Evolutionary conservation across 345 rosid species (phyloP), one percentile per base, ranked within the genome.

Genomic region (Leavenworthia alabamica): DNA sequence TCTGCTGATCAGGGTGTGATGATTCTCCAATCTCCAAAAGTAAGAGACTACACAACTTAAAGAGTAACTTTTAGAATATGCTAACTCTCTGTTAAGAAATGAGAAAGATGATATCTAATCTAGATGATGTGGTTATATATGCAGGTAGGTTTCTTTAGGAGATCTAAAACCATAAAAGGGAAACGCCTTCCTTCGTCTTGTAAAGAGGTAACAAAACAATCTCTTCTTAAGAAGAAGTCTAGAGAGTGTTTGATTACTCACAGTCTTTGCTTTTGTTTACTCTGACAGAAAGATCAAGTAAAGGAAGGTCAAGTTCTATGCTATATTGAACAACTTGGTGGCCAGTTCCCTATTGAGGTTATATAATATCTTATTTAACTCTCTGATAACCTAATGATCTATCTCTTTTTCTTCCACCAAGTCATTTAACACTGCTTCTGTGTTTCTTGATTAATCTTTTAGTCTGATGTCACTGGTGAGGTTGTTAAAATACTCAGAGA

Each of bases 231-330:
- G 28, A 35, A 23, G 33, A 56, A n/a, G n/a, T n/a, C n/a, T n/a
- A 28, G 40, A 56, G 62, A 11, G 53, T 51, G 9, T 29, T 54
- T 56, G 16, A 64, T 50, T 4, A 44, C 13, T 37, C 36, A 41
- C 50, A n/a, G 10, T 13, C 20, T 65, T 50, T 52, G 41, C 23
- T n/a, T 63, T 39, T 58, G 58, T 45, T 16, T 70, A 53, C 48
- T 53, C n/a, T 26, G 65, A 72, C 86, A 88, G 98, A 88, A 88
- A 73, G 96, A 91, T 73, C 74, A 54, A 35, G 92, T 88, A 61
- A 91, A 80, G 72, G 96, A 91, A 77, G 95, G 98, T n/a, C 86
- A 86, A 78, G 80, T 86, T 57, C 73, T 91, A 11, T 86, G 98
- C 83, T 86, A 73, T 64, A 80, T 91, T 29, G 92, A 86, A 65